Base-by-base conservation (phyloP, 306 rosid genomes). In the Arachis hypogaea region DNA sequence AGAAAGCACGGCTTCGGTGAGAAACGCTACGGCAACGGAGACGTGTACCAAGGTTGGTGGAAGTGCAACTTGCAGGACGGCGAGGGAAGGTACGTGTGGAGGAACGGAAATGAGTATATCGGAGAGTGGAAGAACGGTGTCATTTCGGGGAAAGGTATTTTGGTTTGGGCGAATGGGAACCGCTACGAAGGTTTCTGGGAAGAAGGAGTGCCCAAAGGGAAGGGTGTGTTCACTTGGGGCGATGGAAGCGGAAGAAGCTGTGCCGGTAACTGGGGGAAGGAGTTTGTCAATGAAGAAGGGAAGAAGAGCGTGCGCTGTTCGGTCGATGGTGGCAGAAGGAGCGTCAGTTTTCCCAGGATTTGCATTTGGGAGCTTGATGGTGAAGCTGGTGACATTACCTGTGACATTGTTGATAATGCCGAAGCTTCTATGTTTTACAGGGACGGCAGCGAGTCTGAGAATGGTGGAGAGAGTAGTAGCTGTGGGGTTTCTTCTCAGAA, bases 331-430 rank as follows among this genome's bases (percentile, higher is more conserved):
- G 72, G 47, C 4, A 83, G 57, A 84, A 83, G 57, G 85, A 82
- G 72, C 61, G 82, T 78, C 63, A 74, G 72, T 50, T 81, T 86
- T 45, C 86, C 87, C 0, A 76, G 87, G 79, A 83, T 86, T 72
- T 86, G 87, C 30, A 86, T 86, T n/a, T 86, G 88, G 90, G 90
- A 86, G 46, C 60, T 86, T 44, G 90, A 86, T 72, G 87, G 86
- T 1, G 90, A 86, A 82, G 90, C 90, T 36, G 90, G 90, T 6
- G 90, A 86, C 67, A 86, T 86, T 3, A 83, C 87, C 6, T 86
- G 90, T 66, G 90, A 86, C 68, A 86, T 86, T 70, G 87, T 86
- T 63, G 84, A 80, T 8, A 75, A 80, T 64, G 81, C 72, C 2
- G 77, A 86, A 59, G 77, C 90, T 9, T 86, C 87, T 68, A 73